Base-by-base conservation (phyloP, 2,329 filamentous ascomycete species). In the Diaporthe nobilis region DNA sequence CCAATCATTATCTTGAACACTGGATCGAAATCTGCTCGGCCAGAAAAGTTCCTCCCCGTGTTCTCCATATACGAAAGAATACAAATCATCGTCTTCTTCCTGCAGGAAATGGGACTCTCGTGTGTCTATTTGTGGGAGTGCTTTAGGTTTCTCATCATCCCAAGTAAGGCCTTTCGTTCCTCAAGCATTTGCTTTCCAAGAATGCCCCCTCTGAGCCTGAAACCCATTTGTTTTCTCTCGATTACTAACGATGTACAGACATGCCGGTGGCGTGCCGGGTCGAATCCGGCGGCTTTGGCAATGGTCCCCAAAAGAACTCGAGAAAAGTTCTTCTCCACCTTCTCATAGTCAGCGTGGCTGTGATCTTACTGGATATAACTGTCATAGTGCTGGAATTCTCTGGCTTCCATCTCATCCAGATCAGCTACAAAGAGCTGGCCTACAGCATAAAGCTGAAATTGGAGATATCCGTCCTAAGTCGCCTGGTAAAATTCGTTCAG, bases 91-190 rank as follows among this genome's bases (percentile, higher is more conserved):
- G 61, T 67, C 4, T 67, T 67, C 44, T 67, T 51, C 4, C 44
- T 67, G 28, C 61, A 67, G 42, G 61, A 37, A 34, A n/a, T 67
- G 17, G 44, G 42, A 22, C 61, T 67, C 8, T 67, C 61, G 17
- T n/a, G 61, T 37, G 44, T 51, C 20, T 67, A 67, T 37, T 3
- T 51, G n/a, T 67, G 61, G 44, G 61, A 67, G 61, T 67, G 61
- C 28, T 67, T 67, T 12, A 51, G 44, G 12, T 67, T 51, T 37
- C 61, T 67, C 4, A 6, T 51, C 12, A 15, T 49, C 4, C 28
- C 44, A 34, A 25, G 42, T 67, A 67, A n/a, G 42, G 0, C 0
- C 3, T 57, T 57, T 9, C 25, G 22, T 10, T 10, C 1, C 3
- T 57, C 28, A 4, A 31, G 28, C 28, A 31, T 31, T 31, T 31